Percentiles rank a stretch among this genome's conserved stretches.
These are phyloP conservation scores for Rhodocollybia butyracea DNA, from an alignment of 768 basidiomycete species.

Conservation along the genomic window DNA sequence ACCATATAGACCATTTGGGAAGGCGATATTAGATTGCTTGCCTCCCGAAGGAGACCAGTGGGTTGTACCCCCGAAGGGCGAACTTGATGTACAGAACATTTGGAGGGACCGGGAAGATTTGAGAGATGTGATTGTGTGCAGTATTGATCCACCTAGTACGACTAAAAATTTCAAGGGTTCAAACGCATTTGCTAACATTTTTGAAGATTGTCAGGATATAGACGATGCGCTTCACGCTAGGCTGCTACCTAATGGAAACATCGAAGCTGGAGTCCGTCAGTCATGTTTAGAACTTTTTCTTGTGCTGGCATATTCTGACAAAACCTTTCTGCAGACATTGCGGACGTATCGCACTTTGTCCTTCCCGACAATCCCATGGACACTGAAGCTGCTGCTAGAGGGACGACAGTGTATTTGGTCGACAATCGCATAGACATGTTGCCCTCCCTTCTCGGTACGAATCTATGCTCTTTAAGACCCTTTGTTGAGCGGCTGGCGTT, in stretches of 20 bases:
- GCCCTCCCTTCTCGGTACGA: conserved; percentile 89
- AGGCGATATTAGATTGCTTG: conserved; percentile 87
- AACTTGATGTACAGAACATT: conserved; percentile 29
- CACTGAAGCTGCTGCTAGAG: conserved; percentile 89
- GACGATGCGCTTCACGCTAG: conserved; percentile 96
- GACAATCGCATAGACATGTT: conserved; percentile 99
- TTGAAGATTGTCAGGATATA: conserved; percentile 90
- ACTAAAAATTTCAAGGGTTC: not conserved
- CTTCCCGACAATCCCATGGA: conserved; percentile 94
- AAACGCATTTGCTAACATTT: not conserved
- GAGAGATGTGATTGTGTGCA: conserved; percentile 83
- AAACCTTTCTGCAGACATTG: conserved; percentile 66
- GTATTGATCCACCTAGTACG: conserved; percentile 93
- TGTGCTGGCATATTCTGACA: not conserved
- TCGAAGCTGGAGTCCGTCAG: conserved; percentile 97
- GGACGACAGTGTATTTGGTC: conserved; percentile 96
- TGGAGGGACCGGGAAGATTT: conserved; percentile 91
- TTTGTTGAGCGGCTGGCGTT: conserved; percentile 94
- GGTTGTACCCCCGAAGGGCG: conserved; percentile 82
- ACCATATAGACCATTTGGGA: conserved; percentile 95
- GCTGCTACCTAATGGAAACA: conserved; percentile 84
- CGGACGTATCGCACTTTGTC: conserved; percentile 97
- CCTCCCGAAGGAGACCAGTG: conserved; percentile 87
- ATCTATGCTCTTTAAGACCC: conserved; percentile 89
- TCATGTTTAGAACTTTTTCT: conserved; percentile 21